Conservation (phyloP, 768 basidiomycete genomes). For the Gloeopeniophorella convolvens region DNA sequence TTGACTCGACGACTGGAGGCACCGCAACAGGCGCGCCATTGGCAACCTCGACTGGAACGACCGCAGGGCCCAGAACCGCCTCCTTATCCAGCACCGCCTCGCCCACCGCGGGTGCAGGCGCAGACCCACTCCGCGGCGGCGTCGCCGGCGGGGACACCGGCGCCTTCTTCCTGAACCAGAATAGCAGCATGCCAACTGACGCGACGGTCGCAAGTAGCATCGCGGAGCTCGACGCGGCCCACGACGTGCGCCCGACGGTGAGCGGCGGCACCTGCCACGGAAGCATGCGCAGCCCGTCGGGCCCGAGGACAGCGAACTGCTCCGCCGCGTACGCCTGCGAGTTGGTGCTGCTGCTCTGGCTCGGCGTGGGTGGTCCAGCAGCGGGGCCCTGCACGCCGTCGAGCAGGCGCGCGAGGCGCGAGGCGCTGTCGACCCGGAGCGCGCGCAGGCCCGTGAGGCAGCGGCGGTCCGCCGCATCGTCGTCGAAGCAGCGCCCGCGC, state of each 20-base stretch:
- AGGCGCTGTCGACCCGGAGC: slow-evolving; percentile 43
- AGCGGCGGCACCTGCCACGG: slow-evolving; percentile 5
- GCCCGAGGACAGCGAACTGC: not conserved
- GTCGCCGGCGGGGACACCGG: not conserved
- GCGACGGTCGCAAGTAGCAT: slow-evolving; percentile 8
- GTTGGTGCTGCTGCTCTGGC: slow-evolving; percentile 20
- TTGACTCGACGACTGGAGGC: not conserved
- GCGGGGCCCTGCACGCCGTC: slow-evolving; percentile 43
- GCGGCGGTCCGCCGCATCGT: slow-evolving; percentile 38
- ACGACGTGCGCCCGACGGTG: not conserved
- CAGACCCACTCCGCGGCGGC: not conserved
- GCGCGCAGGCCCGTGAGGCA: slow-evolving; percentile 59
- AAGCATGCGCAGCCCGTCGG: not conserved
- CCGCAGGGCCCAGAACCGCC: not conserved
- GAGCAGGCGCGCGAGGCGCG: slow-evolving; percentile 42
- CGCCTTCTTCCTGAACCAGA: slow-evolving; percentile 7
- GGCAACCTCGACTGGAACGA: not conserved
- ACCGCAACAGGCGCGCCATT: not conserved
- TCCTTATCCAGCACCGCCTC: not conserved
- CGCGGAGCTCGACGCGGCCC: slow-evolving; percentile 1
- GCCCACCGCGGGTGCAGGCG: not conserved
- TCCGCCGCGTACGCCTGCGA: slow-evolving; percentile 3
- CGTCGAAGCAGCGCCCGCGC: slow-evolving; percentile 26
- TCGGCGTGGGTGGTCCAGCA: slow-evolving; percentile 28
- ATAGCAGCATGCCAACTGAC: not conserved